Evolutionary conservation across 352 stramenopile species (phyloP), one percentile per base, ranked within the genome.

Genomic region (Peronosclerospora sorghi): DNA sequence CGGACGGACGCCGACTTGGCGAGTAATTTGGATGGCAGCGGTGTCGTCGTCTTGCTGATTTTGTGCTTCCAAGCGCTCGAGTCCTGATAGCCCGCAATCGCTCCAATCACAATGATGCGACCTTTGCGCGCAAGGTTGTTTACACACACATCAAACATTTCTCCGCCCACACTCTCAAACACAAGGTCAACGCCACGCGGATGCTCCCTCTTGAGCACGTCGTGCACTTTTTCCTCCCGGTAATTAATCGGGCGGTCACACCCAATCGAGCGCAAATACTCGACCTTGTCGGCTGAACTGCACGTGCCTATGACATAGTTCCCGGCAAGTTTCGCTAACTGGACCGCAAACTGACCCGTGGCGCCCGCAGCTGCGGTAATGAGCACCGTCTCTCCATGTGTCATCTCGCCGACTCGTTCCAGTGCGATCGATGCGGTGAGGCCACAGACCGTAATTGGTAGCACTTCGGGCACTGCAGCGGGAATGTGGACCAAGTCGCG

Each of bases 211-310:
- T 81, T 73, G 8, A 83, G 54, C 62, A 78, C 65, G 19, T 72
- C 45, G 27, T 38, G 48, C 17, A 83, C 45, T 24, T 66, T 67
- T 36, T 86, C 70, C 55, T 88, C 71, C 14, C 63, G 86, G 65
- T 95, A 96, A 54, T 94, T 84, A 35, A 95, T 83, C 48, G 91
- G 64, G 30, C 82, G 73, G 47, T 89, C 73, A 30, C 58, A 74
- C 38, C 75, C 82, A 10, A 85, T 56, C 20, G 50, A 62, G 44
- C 66, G 65, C 38, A 94, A 65, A 43, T 91, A 72, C n/a, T 78
- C 76, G 15, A 65, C 82, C 59, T 94, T 95, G 30, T 87, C 84
- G 8, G 79, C 62, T 41, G 73, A 90, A 59, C 78, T 91, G 48
- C 76, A 78, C 15, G 73, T 89, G 44, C 68, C 68, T 44, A 94